phyloP scores from a whole-genome alignment of 768 basidiomycete genomes.

The Serendipita sp. region DNA sequence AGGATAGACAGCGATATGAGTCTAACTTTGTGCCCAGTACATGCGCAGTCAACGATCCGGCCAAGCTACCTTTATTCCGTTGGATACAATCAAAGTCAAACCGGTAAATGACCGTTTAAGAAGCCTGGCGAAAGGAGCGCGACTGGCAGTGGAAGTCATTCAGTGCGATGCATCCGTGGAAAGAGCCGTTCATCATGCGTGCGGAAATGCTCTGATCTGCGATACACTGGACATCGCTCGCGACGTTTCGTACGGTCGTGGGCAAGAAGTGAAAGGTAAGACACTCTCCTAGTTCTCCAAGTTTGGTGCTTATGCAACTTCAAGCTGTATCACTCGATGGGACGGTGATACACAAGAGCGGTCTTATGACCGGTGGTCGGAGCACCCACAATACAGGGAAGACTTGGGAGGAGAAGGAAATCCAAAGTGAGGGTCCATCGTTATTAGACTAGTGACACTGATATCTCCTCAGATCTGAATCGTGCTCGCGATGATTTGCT shows the following conservation, averaged over 20 bases:
- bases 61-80: constrained; percentile 92
- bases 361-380: constrained; percentile 88
- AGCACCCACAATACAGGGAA: constrained; percentile 59
- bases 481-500: constrained; percentile 56
- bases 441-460: background rate
- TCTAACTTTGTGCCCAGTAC: constrained; percentile 34
- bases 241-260: constrained; percentile 83
- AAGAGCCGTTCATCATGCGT: constrained; percentile 90
- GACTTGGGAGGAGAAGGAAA: constrained; percentile 91
- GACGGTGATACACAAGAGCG: constrained; percentile 93
- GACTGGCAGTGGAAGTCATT: constrained; percentile 75
- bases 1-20: background rate
- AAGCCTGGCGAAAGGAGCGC: constrained; percentile 72
- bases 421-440: constrained; percentile 43
- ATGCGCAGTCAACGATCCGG: constrained; percentile 89
- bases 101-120: constrained; percentile 89
- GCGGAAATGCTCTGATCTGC: constrained; percentile 87
- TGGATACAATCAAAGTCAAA: constrained; percentile 94
- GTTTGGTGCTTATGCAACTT: background rate
- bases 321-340: constrained; percentile 92
- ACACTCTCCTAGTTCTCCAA: background rate
- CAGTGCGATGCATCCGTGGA: constrained; percentile 68
- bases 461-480: constrained; percentile 24
- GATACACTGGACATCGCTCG: constrained; percentile 88
- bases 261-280: constrained; percentile 90